Percentiles rank a stretch among this genome's conserved stretches.
Conservation (phyloP, 116 monocot species). For the Papilionanthe hybrid region DNA sequence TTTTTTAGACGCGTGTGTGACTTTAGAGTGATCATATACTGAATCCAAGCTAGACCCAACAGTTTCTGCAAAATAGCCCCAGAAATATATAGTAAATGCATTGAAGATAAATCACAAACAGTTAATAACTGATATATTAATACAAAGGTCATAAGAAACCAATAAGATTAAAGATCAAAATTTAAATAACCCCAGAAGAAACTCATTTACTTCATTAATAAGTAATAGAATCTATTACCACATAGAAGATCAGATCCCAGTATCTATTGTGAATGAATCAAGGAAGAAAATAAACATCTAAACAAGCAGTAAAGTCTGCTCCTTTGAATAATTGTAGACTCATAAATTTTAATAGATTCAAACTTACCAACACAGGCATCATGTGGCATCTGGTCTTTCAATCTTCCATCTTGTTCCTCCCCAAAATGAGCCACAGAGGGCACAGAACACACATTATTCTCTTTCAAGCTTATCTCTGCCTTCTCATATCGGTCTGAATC, state of each 20-base stretch:
- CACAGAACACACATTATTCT: neutral
- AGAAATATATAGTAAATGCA: neutral
- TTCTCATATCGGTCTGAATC: neutral
- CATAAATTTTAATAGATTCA: too few relatives aligned
- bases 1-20: neutral
- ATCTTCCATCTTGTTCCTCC: neutral
- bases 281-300: too few relatives aligned
- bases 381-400: neutral
- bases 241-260: too few relatives aligned
- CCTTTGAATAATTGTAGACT: too few relatives aligned
- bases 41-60: neutral
- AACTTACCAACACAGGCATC: too few relatives aligned
- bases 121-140: too few relatives aligned
- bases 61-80: conserved; percentile 1
- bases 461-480: too few relatives aligned
- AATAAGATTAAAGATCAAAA: neutral
- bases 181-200: too few relatives aligned
- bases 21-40: neutral
- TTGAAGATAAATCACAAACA: neutral
- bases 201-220: too few relatives aligned
- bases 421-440: neutral
- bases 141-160: neutral
- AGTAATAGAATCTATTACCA: too few relatives aligned
- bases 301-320: too few relatives aligned
- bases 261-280: too few relatives aligned